Base-by-base conservation (phyloP, 768 basidiomycete species). In the Pleurotus pulmonarius region DNA sequence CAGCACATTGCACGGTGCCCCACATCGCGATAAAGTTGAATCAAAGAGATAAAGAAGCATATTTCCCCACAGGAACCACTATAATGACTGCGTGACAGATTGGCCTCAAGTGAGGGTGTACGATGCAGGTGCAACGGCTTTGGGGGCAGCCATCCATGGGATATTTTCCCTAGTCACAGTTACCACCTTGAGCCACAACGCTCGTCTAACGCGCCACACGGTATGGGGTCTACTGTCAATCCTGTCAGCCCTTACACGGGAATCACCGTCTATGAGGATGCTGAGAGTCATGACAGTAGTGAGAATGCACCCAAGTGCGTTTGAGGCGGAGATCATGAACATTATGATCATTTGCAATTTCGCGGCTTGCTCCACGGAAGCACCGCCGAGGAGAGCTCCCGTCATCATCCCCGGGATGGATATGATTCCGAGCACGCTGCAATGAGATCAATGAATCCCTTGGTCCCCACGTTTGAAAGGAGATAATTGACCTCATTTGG, bases 341-440 rank as follows among this genome's bases (percentile, higher is more conserved):
- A 94, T 90, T 71, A 95, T 92, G 56, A 95, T 86, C 87, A 94
- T 94, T 63, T 95, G 94, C 15, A 94, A 72, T 53, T 85, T 83
- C 2, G 90, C 90, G 0, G 93, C 94, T 69, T 92, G 92, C 18
- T 90, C 80, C 38, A 94, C 90, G 26, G 87, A 86, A 7, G 89
- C 83, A 0, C 92, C 93, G 9, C 90, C 94, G 12, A 95, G 83
- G 58, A 95, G 87, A 3, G 93, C 90, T 61, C 93, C 93, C 0
- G 90, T 92, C 90, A 94, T 93, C 90, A 92, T 93, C 1, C 92
- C 91, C 1, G 88, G 88, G 53, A 89, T 90, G 13, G 87, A 73
- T 54, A 90, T 88, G 57, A 88, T 86, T 6, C 88, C 87, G 6
- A 88, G 74, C 44, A 90, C 86, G 64, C 88, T 90, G 55, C 5